Conservation (phyloP, 495 filamentous ascomycete species). For the Penicillium lividum region DNA sequence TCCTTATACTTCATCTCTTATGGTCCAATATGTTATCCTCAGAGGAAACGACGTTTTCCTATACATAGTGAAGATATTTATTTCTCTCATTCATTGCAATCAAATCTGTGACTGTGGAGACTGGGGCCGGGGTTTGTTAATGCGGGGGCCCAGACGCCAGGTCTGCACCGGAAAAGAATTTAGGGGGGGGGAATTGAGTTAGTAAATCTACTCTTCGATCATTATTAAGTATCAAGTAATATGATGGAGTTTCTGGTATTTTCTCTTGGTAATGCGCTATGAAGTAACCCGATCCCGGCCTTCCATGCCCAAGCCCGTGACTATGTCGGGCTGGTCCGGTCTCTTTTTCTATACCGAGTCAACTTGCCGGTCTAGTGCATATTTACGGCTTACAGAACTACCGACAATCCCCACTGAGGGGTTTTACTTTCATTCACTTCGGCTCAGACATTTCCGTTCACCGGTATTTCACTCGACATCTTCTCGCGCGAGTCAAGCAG, state of each 20-base stretch:
- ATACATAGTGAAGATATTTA: neutral
- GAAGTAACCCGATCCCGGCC: neutral
- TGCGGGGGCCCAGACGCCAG: neutral
- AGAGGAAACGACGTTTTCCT: too few species aligned
- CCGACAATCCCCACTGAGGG: neutral
- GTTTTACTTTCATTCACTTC: neutral
- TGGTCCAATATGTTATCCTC: neutral
- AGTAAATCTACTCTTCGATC: too few species aligned
- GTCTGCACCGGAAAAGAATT: neutral
- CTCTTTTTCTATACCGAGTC: neutral
- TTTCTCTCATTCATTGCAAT: neutral
- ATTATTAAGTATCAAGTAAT: neutral
- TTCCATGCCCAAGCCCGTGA: neutral
- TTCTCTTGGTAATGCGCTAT: slow-evolving; percentile 1
- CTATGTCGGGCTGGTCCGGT: neutral
- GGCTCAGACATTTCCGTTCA: neutral
- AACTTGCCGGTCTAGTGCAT: neutral
- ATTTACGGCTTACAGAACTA: neutral
- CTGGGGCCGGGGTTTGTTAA: slow-evolving; percentile 3
- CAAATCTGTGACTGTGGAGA: neutral
- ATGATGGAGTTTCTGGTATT: neutral
- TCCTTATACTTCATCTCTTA: neutral
- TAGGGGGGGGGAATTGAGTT: neutral
- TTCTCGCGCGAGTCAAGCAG: neutral
- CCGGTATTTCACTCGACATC: neutral